A percentile compares a stretch with the other conserved stretches of the same genome.
Conservation (phyloP, 345 rosid genomes). For the Leavenworthia alabamica region DNA sequence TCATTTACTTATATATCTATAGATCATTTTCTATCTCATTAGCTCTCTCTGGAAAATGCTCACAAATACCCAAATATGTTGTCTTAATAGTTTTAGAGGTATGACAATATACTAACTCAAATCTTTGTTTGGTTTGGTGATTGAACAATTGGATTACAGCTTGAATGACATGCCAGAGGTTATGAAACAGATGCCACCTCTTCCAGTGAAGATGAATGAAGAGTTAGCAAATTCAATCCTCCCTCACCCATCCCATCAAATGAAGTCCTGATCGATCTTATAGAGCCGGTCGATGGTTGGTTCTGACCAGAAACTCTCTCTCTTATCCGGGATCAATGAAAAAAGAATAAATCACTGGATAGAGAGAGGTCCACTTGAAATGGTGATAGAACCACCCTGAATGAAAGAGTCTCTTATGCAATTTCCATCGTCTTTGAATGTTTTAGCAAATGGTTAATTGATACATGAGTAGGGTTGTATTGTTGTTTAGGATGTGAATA, state of each 20-base stretch:
- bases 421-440: neutral
- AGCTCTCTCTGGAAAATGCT: too few species aligned
- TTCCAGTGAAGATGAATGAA: slow-evolving; percentile 71
- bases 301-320: slow-evolving; percentile 20
- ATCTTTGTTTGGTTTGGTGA: too few species aligned
- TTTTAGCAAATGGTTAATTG: slow-evolving; percentile 29
- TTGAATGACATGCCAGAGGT: slow-evolving; percentile 73
- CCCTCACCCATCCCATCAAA: slow-evolving; percentile 43
- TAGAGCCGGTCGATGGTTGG: slow-evolving; percentile 14
- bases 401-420: slow-evolving; percentile 20
- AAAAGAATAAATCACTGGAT: slow-evolving; percentile 19
- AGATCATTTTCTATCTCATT: slow-evolving; percentile 1
- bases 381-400: slow-evolving; percentile 21
- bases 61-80: too few species aligned
- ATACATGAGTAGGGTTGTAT: slow-evolving; percentile 20
- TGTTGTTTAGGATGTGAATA: slow-evolving; percentile 39
- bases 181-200: slow-evolving; percentile 87
- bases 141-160: slow-evolving; percentile 38
- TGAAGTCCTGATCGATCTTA: slow-evolving; percentile 38
- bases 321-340: slow-evolving; percentile 10
- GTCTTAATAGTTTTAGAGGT: too few species aligned
- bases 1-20: neutral
- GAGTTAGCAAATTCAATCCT: slow-evolving; percentile 64
- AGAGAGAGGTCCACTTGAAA: slow-evolving; percentile 16
- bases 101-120: too few species aligned